Base-by-base conservation (phyloP, 257 asterid genomes). In the Forsythia viridissima region DNA sequence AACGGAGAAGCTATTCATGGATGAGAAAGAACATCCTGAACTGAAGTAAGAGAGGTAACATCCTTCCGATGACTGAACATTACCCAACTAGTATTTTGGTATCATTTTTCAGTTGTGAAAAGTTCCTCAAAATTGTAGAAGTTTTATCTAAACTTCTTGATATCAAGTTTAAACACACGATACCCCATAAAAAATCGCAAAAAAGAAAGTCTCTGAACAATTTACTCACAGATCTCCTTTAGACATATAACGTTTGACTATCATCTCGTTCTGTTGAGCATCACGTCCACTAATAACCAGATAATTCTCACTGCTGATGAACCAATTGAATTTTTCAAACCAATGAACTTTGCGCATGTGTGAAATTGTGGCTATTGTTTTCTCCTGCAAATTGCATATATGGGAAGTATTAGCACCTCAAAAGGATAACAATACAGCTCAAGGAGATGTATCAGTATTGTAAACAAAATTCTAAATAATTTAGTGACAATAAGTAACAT, bases 291-390 rank as follows among this genome's bases (percentile, higher is more conserved):
- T 96, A 80, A 93, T 87, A 84, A 96, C 86, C 79, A 96, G 88
- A 89, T 96, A 96, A 87, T 96, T 96, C 89, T 96, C 99, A 69
- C 98, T 96, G 91, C 97, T 96, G 86, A 96, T 84, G 87, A 96
- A 96, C 99, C 99, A 96, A 83, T 93, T 93, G 88, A 96, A 96
- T 82, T 96, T 96, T 86, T 96, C 99, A 90, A 96, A 96, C 99
- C 99, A 96, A 85, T 93, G 99, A 85, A 93, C 97, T 88, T 91
- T 96, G 61, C 98, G 98, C 88, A 96, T 96, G 86, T 93, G 98
- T 51, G 97, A 88, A 83, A 96, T 93, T 77, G 93, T 89, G 78
- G 99, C 97, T 81, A 96, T 94, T 66, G 97, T 82, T 88, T 96
- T 95, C 88, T 93, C 99, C 99, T 96, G 89, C 68, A 81, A 81